Conservation (phyloP, 352 stramenopile species). For the Blastocystis hominis region DNA sequence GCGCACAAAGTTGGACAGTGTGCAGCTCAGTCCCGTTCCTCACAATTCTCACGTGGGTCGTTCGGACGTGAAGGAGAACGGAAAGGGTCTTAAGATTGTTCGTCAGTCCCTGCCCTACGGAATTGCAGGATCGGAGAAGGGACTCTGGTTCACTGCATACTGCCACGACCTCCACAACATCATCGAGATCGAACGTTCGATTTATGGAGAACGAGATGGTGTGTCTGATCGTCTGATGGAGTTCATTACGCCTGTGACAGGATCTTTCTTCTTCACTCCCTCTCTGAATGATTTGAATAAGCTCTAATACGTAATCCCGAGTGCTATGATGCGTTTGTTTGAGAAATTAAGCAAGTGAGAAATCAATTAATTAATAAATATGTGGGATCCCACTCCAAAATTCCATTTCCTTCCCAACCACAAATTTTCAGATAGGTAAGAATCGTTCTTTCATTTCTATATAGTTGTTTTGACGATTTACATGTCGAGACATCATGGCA, state of each 20-base stretch:
- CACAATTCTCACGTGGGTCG: background rate
- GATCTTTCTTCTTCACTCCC: constrained; percentile 26
- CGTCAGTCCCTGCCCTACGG: constrained; percentile 23
- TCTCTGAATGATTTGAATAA: background rate
- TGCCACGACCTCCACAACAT: background rate
- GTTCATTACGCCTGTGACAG: constrained; percentile 31
- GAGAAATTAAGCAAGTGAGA: background rate
- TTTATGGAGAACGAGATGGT: background rate
- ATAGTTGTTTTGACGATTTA: background rate
- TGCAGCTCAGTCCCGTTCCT: constrained; percentile 6
- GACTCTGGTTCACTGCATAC: constrained; percentile 39
- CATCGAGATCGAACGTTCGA: background rate
- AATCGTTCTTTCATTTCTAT: too few species aligned
- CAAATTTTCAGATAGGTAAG: too few species aligned
- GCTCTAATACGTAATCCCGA: background rate
- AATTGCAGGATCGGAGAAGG: background rate
- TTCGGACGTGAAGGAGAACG: constrained; percentile 18
- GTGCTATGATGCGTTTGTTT: background rate
- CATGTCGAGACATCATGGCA: background rate
- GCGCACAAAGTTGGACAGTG: constrained; percentile 4
- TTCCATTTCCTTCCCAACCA: too few species aligned
- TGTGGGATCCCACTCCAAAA: too few species aligned
- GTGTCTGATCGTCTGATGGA: background rate
- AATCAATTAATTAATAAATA: too few species aligned
- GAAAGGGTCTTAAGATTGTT: constrained; percentile 29